Conservation (phyloP, 495 filamentous ascomycete species). For the Saxispiralis lemnorum region DNA sequence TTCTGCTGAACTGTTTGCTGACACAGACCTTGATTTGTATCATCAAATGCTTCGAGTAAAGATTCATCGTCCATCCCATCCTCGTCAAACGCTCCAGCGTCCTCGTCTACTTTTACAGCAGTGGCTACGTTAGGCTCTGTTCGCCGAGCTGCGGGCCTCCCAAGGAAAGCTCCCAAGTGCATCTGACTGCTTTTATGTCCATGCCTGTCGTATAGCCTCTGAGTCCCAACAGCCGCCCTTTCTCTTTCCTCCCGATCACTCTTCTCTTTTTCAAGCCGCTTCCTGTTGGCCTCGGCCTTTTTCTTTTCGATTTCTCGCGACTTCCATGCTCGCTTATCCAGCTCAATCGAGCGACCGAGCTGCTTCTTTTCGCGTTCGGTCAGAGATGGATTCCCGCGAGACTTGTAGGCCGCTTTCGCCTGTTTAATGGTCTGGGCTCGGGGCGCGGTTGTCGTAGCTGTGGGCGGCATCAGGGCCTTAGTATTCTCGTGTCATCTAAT, state of each 20-base stretch:
- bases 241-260: slow-evolving; percentile 9
- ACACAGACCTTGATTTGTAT: neutral
- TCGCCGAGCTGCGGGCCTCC: neutral
- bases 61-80: slow-evolving; percentile 12
- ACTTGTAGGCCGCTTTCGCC: slow-evolving; percentile 15
- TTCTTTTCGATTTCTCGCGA: slow-evolving; percentile 12
- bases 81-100: slow-evolving; percentile 9
- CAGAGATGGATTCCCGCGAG: slow-evolving; percentile 11
- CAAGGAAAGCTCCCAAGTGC: slow-evolving; percentile 12
- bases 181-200: slow-evolving; percentile 14
- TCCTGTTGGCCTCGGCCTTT: slow-evolving; percentile 10
- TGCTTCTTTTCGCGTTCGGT: slow-evolving; percentile 14
- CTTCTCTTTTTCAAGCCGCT: slow-evolving; percentile 12
- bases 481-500: no score
- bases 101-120: neutral
- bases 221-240: slow-evolving; percentile 1
- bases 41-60: slow-evolving; percentile 4
- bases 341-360: slow-evolving; percentile 13
- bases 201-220: slow-evolving; percentile 9
- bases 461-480: no score
- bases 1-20: neutral
- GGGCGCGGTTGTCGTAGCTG: neutral
- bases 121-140: neutral
- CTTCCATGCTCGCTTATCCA: slow-evolving; percentile 15
- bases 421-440: slow-evolving; percentile 12